Base-by-base conservation (phyloP, 1,284 basidiomycete genomes). In the Apiotrichum gamsii region DNA sequence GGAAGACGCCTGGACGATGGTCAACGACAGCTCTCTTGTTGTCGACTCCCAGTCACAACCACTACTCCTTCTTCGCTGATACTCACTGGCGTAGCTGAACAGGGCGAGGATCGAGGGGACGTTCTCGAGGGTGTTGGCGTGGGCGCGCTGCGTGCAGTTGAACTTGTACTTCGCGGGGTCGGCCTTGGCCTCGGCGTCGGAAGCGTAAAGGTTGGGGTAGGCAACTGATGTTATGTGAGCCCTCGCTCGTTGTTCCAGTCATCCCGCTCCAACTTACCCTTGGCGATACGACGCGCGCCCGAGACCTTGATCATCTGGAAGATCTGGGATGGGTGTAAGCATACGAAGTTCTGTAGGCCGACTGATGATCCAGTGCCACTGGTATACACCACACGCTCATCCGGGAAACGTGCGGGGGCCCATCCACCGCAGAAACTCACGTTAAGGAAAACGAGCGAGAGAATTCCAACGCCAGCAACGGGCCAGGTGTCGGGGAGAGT, bases 81-180 rank as follows among this genome's bases (percentile, higher is more conserved):
- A 65, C 60, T 47, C 39, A 60, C 66, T 54, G 38, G 65, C 36
- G 58, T 56, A 69, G 4, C 47, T 53, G 36, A 51, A 55, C 21
- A 60, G 18, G 8, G 47, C 43, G 16, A 71, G 40, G 36, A 62
- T 28, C 50, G 49, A 60, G 1, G 67, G 61, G 21, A 61, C 32
- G 39, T 43, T 51, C 58, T 70, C 68, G 43, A 69, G 58, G n/a
- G 64, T 65, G 57, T 69, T 70, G n/a, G 47, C 57, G 49, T 67
- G 60, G 30, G 61, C 62, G 37, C 68, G 53, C 52, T 70, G 68
- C 16, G 51, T 49, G 40, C 68, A 70, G 59, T 70, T 67, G 54
- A 58, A 68, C 31, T 43, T 42, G 56, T 61, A 45, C 57, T 66
- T 67, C 54, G 62, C 61, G 34, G 54, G 49, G 51, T 67, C 65